Evolutionary conservation across 192 early-diverging fungal genomes (phyloP), one percentile per base, ranked within the genome.

Genomic region (Podila horticola): DNA sequence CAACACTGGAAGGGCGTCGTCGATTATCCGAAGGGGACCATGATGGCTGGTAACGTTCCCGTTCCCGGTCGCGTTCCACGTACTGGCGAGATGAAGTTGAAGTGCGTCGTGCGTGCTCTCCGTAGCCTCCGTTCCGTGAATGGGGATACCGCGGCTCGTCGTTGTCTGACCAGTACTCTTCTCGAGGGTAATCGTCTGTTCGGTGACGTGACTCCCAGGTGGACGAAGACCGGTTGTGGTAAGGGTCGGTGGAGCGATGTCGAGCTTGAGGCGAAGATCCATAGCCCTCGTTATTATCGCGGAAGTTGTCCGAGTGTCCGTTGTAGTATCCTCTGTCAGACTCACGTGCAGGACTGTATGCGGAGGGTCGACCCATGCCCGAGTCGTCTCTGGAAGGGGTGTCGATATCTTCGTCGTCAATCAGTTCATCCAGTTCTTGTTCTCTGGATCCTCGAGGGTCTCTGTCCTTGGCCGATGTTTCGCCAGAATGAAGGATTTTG

Each of bases 401-500:
- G 4, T 55, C 52, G 20, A 24, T 55, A 55, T 81, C 70, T 8
- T 81, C 77, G 12, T 81, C 77, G 1, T 81, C 77, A 24, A 65
- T 64, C 13, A 81, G 65, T n/a, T 81, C 77, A 45, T 81, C 71
- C 3, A 51, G 58, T 22, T 81, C 77, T 5, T 73, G 77, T 0
- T 81, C 66, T 17, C 9, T 19, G 6, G 49, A 10, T 15, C 67
- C 65, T 51, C 41, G 61, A 17, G 6, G 11, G n/a, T 72, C 77
- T 38, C 49, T 72, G 24, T 69, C 75, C 75, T 72, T 79, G 33
- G 8, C 60, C 12, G 66, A 30, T 26, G 62, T 71, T 31, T 58
- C 52, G 36, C 77, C 77, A 34, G 41, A 45, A 45, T 81, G 77
- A 1, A 81, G 67, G 13, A 81, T 62, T 58, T 81, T 81, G 19